Base-by-base conservation (phyloP, 192 early-diverging fungal genomes). In the Neocallimastix lanati region DNA sequence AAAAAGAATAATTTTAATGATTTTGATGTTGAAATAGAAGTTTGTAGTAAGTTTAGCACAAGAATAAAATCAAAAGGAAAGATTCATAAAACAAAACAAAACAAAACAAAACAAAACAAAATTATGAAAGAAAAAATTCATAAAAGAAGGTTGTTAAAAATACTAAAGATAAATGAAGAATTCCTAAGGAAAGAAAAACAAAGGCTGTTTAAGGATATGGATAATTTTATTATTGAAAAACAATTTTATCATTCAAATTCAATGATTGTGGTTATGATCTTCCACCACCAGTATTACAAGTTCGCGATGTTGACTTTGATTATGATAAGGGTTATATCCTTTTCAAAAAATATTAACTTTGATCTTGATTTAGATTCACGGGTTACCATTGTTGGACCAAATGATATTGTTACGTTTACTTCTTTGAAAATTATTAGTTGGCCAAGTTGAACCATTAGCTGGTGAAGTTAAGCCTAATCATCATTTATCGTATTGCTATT, bases 361-460 rank as follows among this genome's bases (percentile, higher is more conserved):
- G 85, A 89, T 90, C 81, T 94, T 92, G 83, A 91, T 91, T 27
- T 94, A 33, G 91, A 89, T 77, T 94, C 93, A 5, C 91, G 93
- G 84, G 92, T 94, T 76, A 93, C 92, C 79, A 90, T 93, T 80
- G 87, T 93, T 77, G 93, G 93, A n/a, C 89, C 92, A 29, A 94
- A 94, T 82, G 93, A 93, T 83, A 93, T 93, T 81, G 93, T 93
- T 81, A 99, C 98, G 86, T 94, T 96, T 1, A 99, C 98, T 13
- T n/a, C 86, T 99, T 89, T 88, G 98, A 40, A 93, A 97, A 81
- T 86, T 99, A 30, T 86, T 98, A 79, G 97, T 93, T 18, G 93
- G 92, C 76, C 88, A 93, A 82, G 86, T 94, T n/a, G 85, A 93
- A 37, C 96, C 98, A 18, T 86, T 85, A 14, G 80, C 81, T 14